phyloP scores from a whole-genome alignment of 495 filamentous ascomycete genomes.

The Aspergillus biplanus region DNA sequence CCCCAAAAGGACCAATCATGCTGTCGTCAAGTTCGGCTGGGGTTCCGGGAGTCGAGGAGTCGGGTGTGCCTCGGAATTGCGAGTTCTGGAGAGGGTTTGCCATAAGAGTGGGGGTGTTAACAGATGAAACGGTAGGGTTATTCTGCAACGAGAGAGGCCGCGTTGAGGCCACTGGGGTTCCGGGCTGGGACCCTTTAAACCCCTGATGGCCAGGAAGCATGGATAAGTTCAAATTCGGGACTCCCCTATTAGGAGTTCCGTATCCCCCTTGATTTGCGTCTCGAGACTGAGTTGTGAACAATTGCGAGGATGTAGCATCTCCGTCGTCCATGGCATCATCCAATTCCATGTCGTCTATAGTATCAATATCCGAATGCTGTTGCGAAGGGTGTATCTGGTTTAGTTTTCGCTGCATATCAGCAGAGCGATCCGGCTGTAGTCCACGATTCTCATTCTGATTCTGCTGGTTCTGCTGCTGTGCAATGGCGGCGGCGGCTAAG shows the following conservation, averaged over 20 bases:
- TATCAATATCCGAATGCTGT: conserved; percentile 72
- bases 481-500: conserved; percentile 56
- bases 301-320: conserved; percentile 65
- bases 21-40: conserved; percentile 67
- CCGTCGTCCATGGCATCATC: conserved; percentile 75
- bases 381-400: conserved; percentile 45
- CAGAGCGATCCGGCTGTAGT: conserved; percentile 44
- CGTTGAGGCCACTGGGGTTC: conserved; percentile 75
- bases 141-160: conserved; percentile 74
- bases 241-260: conserved; percentile 69
- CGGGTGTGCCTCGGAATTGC: conserved; percentile 70
- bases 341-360: conserved; percentile 95
- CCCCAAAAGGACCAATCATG: conserved; percentile 55
- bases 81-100: conserved; percentile 64
- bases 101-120: conserved; percentile 88
- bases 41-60: conserved; percentile 75
- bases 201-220: conserved; percentile 74
- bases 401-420: conserved; percentile 49
- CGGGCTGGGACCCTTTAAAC: conserved; percentile 81
- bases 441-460: conserved; percentile 47
- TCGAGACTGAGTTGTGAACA: conserved; percentile 58
- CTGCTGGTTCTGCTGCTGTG: conserved; percentile 60
- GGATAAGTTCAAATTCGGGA: conserved; percentile 73
- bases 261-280: conserved; percentile 63
- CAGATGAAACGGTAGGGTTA: conserved; percentile 96